Conservation (phyloP, 129 eudicot species). For the Mikania micrantha region DNA sequence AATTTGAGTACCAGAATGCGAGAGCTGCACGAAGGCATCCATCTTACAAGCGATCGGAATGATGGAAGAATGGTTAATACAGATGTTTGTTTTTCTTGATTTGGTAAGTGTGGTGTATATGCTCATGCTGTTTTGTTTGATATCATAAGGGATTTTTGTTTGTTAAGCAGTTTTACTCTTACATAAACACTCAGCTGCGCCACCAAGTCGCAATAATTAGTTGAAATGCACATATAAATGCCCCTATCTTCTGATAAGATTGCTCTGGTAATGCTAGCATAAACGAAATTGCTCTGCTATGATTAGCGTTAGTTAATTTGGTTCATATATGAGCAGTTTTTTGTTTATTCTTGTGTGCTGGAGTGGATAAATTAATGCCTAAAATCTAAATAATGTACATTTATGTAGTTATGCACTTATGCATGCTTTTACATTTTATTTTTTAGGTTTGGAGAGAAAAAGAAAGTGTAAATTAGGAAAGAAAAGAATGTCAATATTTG, state of each 20-base stretch:
- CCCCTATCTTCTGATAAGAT: neutral
- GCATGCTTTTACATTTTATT: neutral
- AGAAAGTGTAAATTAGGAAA: neutral
- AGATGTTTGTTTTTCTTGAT: neutral
- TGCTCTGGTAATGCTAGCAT: neutral
- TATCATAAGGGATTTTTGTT: neutral
- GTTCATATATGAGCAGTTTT: neutral
- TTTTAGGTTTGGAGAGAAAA: no score
- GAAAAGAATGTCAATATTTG: neutral
- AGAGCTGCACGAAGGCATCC: conserved; percentile 67
- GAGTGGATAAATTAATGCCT: neutral
- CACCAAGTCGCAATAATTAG: neutral
- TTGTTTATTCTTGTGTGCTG: neutral
- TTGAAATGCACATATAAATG: neutral
- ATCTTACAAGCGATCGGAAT: conserved; percentile 53
- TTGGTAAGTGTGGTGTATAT: neutral
- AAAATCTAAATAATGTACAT: neutral
- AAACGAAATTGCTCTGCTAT: neutral
- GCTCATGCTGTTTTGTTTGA: neutral
- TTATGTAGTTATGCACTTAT: neutral
- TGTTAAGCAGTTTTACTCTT: neutral
- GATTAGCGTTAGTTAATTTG: neutral
- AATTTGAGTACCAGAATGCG: conserved; percentile 82
- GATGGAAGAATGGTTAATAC: conserved; percentile 4
- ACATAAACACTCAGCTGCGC: neutral